Evolutionary conservation across 139 green algal species (phyloP).

Genomic region (Gonium pectorale): DNA sequence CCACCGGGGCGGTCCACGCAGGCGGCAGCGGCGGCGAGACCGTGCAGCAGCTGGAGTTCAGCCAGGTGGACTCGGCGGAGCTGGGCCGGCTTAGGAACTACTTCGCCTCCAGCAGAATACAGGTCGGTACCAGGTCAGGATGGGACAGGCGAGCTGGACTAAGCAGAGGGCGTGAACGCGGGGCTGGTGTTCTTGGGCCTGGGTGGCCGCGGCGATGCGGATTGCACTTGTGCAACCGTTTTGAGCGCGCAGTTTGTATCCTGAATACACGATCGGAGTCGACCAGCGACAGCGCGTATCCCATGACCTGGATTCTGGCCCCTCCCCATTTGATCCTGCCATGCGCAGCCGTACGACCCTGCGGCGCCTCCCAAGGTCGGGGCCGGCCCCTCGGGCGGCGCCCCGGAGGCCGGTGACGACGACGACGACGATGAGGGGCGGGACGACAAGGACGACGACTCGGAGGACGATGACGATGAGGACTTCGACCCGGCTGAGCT

Average conservation of each 20-base stretch:
- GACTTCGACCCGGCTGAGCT: conserved; percentile 23
- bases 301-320: too few species aligned
- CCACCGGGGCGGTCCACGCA: too few species aligned
- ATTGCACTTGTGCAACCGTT: too few species aligned
- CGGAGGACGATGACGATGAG: conserved; percentile 44
- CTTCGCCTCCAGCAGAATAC: conserved; percentile 34
- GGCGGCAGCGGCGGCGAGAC: not conserved
- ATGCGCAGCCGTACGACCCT: conserved; percentile 31
- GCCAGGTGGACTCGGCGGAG: conserved; percentile 30
- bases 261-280: too few species aligned
- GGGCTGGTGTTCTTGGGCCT: too few species aligned
- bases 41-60: conserved; percentile 31
- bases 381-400: not conserved
- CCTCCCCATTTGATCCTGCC: too few species aligned
- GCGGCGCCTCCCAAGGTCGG: not conserved
- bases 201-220: too few species aligned
- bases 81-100: conserved; percentile 41
- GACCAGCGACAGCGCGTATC: too few species aligned
- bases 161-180: too few species aligned
- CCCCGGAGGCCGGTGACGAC: not conserved
- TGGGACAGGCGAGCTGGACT: too few species aligned
- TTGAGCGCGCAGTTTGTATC: too few species aligned
- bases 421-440: not conserved
- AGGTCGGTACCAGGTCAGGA: not conserved
- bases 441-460: conserved; percentile 24